Evolutionary conservation across 1,139 yeast species (phyloP).

Genomic region (Citeromyces hawaiiensis): DNA sequence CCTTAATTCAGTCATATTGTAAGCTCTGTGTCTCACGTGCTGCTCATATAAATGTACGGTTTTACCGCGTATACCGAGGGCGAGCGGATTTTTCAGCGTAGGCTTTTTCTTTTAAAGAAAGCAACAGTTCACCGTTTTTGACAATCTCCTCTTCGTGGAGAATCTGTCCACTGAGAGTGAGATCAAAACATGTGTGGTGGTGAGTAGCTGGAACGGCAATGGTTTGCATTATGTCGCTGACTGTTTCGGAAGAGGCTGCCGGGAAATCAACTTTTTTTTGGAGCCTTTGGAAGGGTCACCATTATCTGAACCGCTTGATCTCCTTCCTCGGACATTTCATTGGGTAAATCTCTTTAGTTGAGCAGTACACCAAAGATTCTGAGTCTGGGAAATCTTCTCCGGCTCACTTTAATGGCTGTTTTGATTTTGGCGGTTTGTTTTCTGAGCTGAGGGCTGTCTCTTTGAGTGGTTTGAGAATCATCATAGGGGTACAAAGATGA

Average conservation of each 20-base stretch:
- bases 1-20: too few relatives aligned
- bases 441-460: too few relatives aligned
- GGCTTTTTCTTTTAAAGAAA: slow-evolving; percentile 24
- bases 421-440: too few relatives aligned
- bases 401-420: too few relatives aligned
- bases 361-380: too few relatives aligned
- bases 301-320: slow-evolving; percentile 7
- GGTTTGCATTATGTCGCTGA: slow-evolving; percentile 47
- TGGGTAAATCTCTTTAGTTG: too few relatives aligned
- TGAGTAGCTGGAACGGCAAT: slow-evolving; percentile 41
- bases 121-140: slow-evolving; percentile 14
- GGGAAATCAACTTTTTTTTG: slow-evolving; percentile 22
- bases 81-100: slow-evolving; percentile 32
- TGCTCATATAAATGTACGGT: too few relatives aligned
- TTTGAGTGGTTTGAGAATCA: too few relatives aligned
- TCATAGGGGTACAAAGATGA: too few relatives aligned
- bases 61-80: too few relatives aligned
- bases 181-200: slow-evolving; percentile 47
- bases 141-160: slow-evolving; percentile 20
- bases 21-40: too few relatives aligned
- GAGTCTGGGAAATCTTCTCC: too few relatives aligned
- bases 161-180: slow-evolving; percentile 24
- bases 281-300: slow-evolving; percentile 14
- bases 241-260: slow-evolving; percentile 26
- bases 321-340: neutral